Evolutionary conservation across 345 rosid species (phyloP).

Genomic region (Citrus cavaleriei): DNA sequence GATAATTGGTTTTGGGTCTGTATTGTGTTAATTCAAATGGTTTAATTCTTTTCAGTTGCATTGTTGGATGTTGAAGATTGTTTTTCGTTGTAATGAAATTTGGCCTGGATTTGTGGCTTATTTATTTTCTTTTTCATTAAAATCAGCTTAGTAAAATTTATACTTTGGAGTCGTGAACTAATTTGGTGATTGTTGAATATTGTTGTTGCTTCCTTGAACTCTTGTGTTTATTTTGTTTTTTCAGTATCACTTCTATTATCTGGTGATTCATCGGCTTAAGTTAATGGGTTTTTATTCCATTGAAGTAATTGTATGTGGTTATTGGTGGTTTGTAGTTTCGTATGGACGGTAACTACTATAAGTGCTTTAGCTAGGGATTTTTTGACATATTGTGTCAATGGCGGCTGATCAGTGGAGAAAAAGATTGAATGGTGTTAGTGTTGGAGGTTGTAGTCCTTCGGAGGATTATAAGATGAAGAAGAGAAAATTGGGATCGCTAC

Average conservation of each 20-base stretch:
- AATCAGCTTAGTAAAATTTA: not conserved
- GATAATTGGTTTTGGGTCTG: not conserved
- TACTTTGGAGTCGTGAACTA: not conserved
- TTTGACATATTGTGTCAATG: constrained; percentile 42
- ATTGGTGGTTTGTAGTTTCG: constrained; percentile 16
- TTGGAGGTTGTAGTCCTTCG: constrained; percentile 46
- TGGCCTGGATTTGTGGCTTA: not conserved
- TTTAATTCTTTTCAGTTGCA: not conserved
- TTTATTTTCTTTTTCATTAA: not conserved
- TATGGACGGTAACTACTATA: constrained; percentile 14
- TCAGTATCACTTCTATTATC: too few species aligned
- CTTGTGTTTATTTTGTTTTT: too few species aligned
- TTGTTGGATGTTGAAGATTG: not conserved
- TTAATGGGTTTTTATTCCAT: not conserved
- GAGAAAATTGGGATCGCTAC: constrained; percentile 45
- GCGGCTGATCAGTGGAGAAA: constrained; percentile 87
- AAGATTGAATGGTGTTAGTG: constrained; percentile 58
- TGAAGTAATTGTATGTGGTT: not conserved
- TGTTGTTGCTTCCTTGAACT: not conserved
- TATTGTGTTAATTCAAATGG: not conserved
- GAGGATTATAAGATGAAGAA: constrained; percentile 64
- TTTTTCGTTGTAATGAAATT: not conserved
- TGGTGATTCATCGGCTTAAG: not conserved
- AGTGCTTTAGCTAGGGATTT: constrained; percentile 16
- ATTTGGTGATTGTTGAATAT: not conserved